These are phyloP conservation scores for Nidularia sp. DNA, from an alignment of 768 basidiomycete species.

Conservation along the genomic window DNA sequence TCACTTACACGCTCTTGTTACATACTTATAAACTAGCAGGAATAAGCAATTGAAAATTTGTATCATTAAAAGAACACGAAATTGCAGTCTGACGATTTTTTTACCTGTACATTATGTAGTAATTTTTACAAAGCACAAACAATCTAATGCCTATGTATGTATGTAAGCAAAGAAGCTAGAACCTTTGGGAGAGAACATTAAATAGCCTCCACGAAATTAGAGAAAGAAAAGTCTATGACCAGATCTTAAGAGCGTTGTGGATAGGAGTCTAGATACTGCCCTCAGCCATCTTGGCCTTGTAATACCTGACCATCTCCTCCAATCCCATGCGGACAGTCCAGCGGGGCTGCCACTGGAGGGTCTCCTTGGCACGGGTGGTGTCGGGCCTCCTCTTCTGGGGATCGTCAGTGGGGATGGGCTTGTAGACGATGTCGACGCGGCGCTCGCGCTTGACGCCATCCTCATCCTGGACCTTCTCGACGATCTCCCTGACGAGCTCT, in stretches of 20 bases:
- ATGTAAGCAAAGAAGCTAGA: not conserved
- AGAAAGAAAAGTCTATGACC: not conserved
- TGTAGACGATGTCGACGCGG: slow-evolving; percentile 68
- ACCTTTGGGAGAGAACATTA: not conserved
- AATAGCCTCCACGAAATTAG: not conserved
- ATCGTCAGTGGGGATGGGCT: slow-evolving; percentile 86
- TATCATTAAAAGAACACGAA: no score
- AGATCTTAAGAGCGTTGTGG: not conserved
- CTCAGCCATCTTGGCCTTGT: slow-evolving; percentile 85
- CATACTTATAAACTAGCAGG: no score
- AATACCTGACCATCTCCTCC: slow-evolving; percentile 93
- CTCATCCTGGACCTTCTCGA: slow-evolving; percentile 87
- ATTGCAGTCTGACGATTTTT: no score
- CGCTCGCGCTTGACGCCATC: slow-evolving; percentile 54
- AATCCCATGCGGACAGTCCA: slow-evolving; percentile 93
- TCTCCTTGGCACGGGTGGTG: slow-evolving; percentile 83
- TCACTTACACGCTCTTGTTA: no score
- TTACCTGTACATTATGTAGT: no score
- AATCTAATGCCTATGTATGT: no score
- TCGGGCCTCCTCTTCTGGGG: slow-evolving; percentile 94
- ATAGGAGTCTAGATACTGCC: slow-evolving; percentile 69
- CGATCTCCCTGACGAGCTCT: slow-evolving; percentile 85
- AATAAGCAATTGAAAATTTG: no score
- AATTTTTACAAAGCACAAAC: no score
- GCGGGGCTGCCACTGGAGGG: slow-evolving; percentile 84